Base-by-base conservation (phyloP, 2,329 filamentous ascomycete genomes). In the Fusarium annulatum region DNA sequence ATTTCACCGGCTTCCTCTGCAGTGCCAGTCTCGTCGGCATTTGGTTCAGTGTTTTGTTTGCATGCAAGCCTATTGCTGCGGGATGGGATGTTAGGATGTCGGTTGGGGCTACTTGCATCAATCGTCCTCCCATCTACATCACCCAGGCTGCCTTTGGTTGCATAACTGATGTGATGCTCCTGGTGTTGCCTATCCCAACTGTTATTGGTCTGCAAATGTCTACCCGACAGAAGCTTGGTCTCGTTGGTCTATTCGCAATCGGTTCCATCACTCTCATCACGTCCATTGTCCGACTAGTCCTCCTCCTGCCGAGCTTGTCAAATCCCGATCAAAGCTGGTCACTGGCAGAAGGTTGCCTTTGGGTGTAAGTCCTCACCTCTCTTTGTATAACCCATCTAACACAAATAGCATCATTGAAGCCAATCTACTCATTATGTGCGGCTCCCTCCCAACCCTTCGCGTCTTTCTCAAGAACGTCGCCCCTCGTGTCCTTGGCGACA, bases 21-120 rank as follows among this genome's bases (percentile, higher is more conserved):
- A 67, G 45, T 3, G 14, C 38, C 1, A 67, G 64, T 28, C 23
- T 67, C 1, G 3, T 67, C 0, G 53, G 64, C 0, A 67, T 67
- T 1, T 67, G 64, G 64, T 67, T 67, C 18, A 67, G 64, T 12
- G 64, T 67, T 10, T 9, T 67, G 4, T 67, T 67, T 26, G 64
- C 64, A 1, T 67, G 64, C 9, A 67, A 67, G 7, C 64, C 64
- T 0, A 67, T 67, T 0, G 52, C 45, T 8, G 64, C 62, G 0
- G 63, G 64, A 18, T 67, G 64, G 64, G 45, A 67, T 9, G 64
- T 67, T 0, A 67, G 64, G 9, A 36, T 67, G 3, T 61, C 64
- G 0, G 45, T 16, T 19, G 46, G 30, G 1, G 64, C 64, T 2
- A 36, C 46, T 7, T 67, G 64, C 9, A 67, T 67, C 19, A 67